Evolutionary conservation across 768 basidiomycete genomes (phyloP), one percentile per base, ranked within the genome.

Genomic region (Wakefieldia striispora): DNA sequence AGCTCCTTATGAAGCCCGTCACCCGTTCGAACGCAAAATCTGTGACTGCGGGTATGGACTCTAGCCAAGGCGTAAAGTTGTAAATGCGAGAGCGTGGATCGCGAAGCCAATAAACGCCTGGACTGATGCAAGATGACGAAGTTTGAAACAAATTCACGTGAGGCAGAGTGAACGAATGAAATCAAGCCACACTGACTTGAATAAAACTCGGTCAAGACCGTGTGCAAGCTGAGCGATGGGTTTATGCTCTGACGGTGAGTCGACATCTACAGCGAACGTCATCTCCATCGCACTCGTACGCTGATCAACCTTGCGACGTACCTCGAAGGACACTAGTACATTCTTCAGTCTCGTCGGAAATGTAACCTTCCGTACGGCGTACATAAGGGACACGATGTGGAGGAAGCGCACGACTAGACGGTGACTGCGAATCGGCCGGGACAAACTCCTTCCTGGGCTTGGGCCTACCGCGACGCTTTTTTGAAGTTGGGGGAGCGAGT

Each of bases 11-110:
- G 58, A 95, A 99, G 0, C 77, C 75, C 4, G 78, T 72, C 0
- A 94, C 65, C 2, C 88, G 79, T 44, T 89, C 84, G 50, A 92
- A 97, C 7, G 85, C 92, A 60, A 97, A 97, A 40, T 93, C 83
- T 5, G 76, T 79, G 6, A 93, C 82, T 49, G 80, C 72, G 0
- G 94, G 91, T 40, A 99, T 79, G 2, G 68, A 65, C 67, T 90
- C 80, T 5, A 97, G 71, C 62, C 77, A 80, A 4, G 83, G 80
- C 0, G 83, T 67, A 62, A 92, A 97, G 61, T 95, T 95, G 70
- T 89, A 95, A 13, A 91, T 86, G 6, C 82, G 77, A 0, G 92
- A 88, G 16, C 88, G 77, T 1, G 91, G 89, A 62, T 98, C 93
- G 59, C 83, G 82, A 2, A 97, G 70, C 85, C 91, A 91, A 58